Base-by-base conservation (phyloP, 192 early-diverging fungal genomes). In the Chytriomyces sp. region DNA sequence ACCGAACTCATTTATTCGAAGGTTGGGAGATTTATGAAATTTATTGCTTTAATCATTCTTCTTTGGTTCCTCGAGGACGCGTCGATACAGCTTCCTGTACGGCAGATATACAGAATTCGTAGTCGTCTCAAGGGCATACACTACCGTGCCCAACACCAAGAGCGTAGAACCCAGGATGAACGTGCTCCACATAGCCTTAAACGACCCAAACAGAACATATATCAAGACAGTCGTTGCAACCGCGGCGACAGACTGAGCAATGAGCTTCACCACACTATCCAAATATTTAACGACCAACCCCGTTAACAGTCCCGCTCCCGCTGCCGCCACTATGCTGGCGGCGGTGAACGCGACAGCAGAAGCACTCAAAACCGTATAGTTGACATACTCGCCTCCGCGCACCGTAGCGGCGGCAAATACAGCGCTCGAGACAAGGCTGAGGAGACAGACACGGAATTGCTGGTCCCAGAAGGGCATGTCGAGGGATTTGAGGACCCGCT, bases 381-480 rank as follows among this genome's bases (percentile, higher is more conserved):
- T 62, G 14, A 62, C 36, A 12, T 12, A 40, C 12, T 8, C 56
- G 22, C 17, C 17, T 2, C 60, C 60, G 5, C 28, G 17, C 12
- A 19, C 19, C 19, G 28, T 6, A 26, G 33, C 60, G 33, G 38
- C 14, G 12, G 28, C 19, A 62, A 62, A 40, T 0, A 62, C n/a
- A n/a, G 60, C 14, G 39, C 60, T 62, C 3, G 60, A 62, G 12
- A 40, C 60, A 28, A 62, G 22, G 12, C 52, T 19, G 26, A 67
- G 31, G 12, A 33, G 14, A 67, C 28, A 58, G 25, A 67, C 52
- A 14, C 49, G 64, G 12, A 54, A 17, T 54, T 54, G 40, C 49
- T 54, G 64, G n/a, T 67, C 64, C 64, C 64, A 67, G 32, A 67
- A 67, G 32, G 61, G 61, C 30, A 63, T 32, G 26, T n/a, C 56